These are phyloP conservation scores for Hypoxylon trugodes DNA, from an alignment of 495 filamentous ascomycete species.

Conservation along the genomic window DNA sequence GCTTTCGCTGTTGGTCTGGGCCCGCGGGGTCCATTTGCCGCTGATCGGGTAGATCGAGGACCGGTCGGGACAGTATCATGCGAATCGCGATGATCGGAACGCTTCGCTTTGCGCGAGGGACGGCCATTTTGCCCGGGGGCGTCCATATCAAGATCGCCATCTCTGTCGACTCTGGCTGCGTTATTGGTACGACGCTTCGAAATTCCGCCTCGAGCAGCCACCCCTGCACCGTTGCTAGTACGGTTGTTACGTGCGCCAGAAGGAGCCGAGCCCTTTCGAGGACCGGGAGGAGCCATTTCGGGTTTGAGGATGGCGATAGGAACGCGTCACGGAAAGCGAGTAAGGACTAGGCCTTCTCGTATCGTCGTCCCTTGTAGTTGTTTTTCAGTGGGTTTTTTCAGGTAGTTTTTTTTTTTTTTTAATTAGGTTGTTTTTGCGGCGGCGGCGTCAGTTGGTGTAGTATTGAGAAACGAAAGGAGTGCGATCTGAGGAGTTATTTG, in stretches of 20 bases:
- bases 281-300: slow-evolving; percentile 51
- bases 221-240: slow-evolving; percentile 19
- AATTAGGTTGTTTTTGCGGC: too few relatives aligned
- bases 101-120: slow-evolving; percentile 40
- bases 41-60: slow-evolving; percentile 19
- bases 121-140: slow-evolving; percentile 50
- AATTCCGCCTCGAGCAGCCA: slow-evolving; percentile 67
- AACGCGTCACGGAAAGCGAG: background rate
- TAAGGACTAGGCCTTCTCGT: background rate
- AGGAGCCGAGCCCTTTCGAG: slow-evolving; percentile 40
- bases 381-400: background rate
- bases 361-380: too few relatives aligned
- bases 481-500: too few relatives aligned
- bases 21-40: slow-evolving; percentile 42
- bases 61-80: slow-evolving; percentile 38
- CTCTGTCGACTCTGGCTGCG: slow-evolving; percentile 68
- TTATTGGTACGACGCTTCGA: slow-evolving; percentile 66
- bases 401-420: background rate
- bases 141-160: slow-evolving; percentile 88
- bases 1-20: slow-evolving; percentile 44
- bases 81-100: slow-evolving; percentile 8
- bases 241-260: slow-evolving; percentile 44
- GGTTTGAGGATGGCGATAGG: background rate
- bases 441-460: too few relatives aligned
- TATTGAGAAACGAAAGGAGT: too few relatives aligned